Evolutionary conservation across 345 rosid species (phyloP).

Genomic region (Brassica napus): Da-Ae NC_063447.1:18580501-18581000

Average conservation of each 20-base stretch:
- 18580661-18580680: neutral
- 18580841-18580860: constrained; percentile 6
- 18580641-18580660: neutral
- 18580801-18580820: constrained; percentile 15
- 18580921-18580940: neutral
- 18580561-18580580: constrained; percentile 21
- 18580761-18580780: neutral
- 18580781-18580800: constrained; percentile 2
- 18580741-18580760: neutral
- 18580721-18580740: neutral
- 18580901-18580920: constrained; percentile 18
- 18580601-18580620: constrained; percentile 67
- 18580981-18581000: constrained; percentile 1
- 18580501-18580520: constrained; percentile 81
- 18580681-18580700: constrained; percentile 34
- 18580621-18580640: constrained; percentile 20
- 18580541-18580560: constrained; percentile 33
- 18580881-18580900: constrained; percentile 7
- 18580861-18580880: constrained; percentile 15
- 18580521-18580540: constrained; percentile 98
- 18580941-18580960: constrained; percentile 10
- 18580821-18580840: constrained; percentile 15
- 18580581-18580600: constrained; percentile 44
- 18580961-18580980: constrained; percentile 14
- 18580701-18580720: constrained; percentile 4